A percentile compares a stretch with the other conserved stretches of the same genome.
phyloP scores from a whole-genome alignment of 1,284 basidiomycete genomes.

The Meira miltonrushii region DNA sequence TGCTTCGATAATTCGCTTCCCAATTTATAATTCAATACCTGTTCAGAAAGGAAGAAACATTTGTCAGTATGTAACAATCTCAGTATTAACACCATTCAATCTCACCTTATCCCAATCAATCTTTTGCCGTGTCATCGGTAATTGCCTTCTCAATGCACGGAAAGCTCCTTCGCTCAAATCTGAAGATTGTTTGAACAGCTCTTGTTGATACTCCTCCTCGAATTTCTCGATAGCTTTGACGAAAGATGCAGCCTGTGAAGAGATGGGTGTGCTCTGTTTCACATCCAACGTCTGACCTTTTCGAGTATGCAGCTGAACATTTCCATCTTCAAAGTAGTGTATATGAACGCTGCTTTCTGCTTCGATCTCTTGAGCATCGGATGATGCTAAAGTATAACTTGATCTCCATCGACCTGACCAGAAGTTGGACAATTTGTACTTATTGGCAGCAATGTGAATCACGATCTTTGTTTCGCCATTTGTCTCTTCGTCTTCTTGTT shows the following conservation, averaged over 20 bases:
- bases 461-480: conserved; percentile 14
- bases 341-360: conserved; percentile 24
- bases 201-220: conserved; percentile 40
- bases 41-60: conserved; percentile 4
- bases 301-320: conserved; percentile 42
- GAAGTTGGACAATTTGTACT: conserved; percentile 49
- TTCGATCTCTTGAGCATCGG: conserved; percentile 13
- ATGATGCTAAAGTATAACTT: conserved; percentile 29
- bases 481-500: conserved; percentile 12
- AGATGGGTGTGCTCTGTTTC: neutral
- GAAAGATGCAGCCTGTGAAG: conserved; percentile 19
- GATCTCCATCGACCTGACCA: conserved; percentile 47
- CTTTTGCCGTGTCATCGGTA: conserved; percentile 49
- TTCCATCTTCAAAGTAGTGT: conserved; percentile 52
- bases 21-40: conserved; percentile 33
- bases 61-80: neutral
- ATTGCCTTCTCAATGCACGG: conserved; percentile 38
- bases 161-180: conserved; percentile 43
- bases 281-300: neutral
- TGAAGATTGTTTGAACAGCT: conserved; percentile 26
- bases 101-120: conserved; percentile 51
- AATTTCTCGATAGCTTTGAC: conserved; percentile 25
- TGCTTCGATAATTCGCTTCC: conserved; percentile 28
- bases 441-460: conserved; percentile 46
- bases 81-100: neutral